Evolutionary conservation across 345 rosid species (phyloP).

Genomic region (Adansonia digitata): DNA sequence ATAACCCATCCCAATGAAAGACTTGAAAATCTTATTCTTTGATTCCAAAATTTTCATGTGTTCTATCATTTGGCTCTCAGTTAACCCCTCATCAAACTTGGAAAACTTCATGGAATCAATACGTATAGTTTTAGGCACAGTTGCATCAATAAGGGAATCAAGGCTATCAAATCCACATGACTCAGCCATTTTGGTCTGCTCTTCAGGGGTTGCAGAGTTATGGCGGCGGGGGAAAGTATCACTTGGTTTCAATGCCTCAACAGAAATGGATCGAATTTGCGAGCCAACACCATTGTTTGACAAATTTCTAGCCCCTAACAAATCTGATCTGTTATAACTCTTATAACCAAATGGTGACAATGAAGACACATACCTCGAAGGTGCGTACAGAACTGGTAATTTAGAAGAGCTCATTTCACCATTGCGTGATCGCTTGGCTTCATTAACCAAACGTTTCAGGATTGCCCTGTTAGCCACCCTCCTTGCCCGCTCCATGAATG

Average conservation of each 20-base stretch:
- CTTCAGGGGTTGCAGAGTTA: constrained; percentile 88
- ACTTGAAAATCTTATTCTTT: constrained; percentile 76
- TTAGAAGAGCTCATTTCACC: constrained; percentile 29
- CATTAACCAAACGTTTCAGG: constrained; percentile 58
- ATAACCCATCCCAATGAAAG: constrained; percentile 96
- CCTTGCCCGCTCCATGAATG: constrained; percentile 88
- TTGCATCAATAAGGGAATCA: constrained; percentile 76
- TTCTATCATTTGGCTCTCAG: constrained; percentile 79
- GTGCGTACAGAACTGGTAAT: constrained; percentile 38
- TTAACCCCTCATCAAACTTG: constrained; percentile 78
- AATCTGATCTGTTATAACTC: constrained; percentile 25
- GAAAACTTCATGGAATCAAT: constrained; percentile 80
- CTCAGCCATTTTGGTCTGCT: constrained; percentile 71
- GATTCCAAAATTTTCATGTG: constrained; percentile 79
- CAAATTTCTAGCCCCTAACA: constrained; percentile 18
- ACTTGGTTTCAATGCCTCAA: constrained; percentile 59
- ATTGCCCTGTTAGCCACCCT: constrained; percentile 73
- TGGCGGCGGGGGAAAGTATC: constrained; percentile 93
- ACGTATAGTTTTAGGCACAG: constrained; percentile 90
- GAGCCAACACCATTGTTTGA: constrained; percentile 32
- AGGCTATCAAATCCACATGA: constrained; percentile 65
- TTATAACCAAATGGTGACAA: constrained; percentile 49
- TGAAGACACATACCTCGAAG: constrained; percentile 72
- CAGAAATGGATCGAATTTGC: constrained; percentile 64
- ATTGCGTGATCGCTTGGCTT: constrained; percentile 45